Base-by-base conservation (phyloP, 768 basidiomycete species). In the Tylopilus felleus region DNA sequence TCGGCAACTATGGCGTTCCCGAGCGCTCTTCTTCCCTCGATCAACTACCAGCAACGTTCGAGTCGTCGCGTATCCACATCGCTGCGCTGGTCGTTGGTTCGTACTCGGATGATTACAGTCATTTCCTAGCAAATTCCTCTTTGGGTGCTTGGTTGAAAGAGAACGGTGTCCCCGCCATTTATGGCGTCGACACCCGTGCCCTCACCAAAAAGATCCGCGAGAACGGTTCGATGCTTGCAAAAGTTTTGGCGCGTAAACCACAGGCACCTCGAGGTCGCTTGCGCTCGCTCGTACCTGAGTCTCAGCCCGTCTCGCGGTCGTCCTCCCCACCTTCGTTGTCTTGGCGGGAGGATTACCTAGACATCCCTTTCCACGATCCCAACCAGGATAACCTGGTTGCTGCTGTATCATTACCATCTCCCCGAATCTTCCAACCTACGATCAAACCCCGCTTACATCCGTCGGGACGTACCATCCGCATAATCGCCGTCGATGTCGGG, bases 1-100 rank as follows among this genome's bases (percentile, higher is more conserved):
- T 98, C 59, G 97, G 97, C 35, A 98, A 98, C 70, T 99, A 99
- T 68, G 97, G 97, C 66, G 94, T 98, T 22, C 97, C 97, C 49
- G 79, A 79, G 57, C 85, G 93, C 51, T 67, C 65, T 58, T 55
- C 58, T 35, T 58, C 76, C 31, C 64, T 81, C 38, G 80, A 86
- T 56, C 73, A 75, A 25, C 73, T 93, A 41, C 86, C 88, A 2
- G 70, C 71, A 38, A 85, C 90, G 56, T 98, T 98, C 72, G 97
- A 99, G 77, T 97, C 94, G 2, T 90, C 88, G 38, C 84, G 91
- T 59, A 96, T 99, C 56, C 97, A 99, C 71, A 76, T 98, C 62
- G 80, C 95, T 5, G 97, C 88, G 6, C 81, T 99, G 53, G 81
- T 98, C 47, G 86, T 98, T 23, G 92, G 92, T 53, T 89, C 93